phyloP scores from a whole-genome alignment of 2,329 filamentous ascomycete species.

The Westerdykella ornata region DNA sequence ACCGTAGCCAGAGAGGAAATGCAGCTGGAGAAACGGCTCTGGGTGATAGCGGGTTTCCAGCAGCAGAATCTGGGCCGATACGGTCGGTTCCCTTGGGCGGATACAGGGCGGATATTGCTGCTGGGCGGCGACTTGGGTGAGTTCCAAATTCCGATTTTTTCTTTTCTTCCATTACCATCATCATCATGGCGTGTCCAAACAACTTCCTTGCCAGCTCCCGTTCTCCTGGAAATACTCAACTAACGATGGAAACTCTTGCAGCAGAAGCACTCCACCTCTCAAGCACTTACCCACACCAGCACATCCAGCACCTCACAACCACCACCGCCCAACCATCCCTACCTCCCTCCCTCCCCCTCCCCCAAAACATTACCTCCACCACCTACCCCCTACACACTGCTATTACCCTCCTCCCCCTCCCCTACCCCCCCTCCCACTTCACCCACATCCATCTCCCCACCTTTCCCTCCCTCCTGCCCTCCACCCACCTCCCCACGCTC shows the following conservation, averaged over 20 bases:
- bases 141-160: too few species aligned
- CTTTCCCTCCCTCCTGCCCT: constrained; percentile 52
- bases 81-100: constrained; percentile 18
- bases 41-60: constrained; percentile 55
- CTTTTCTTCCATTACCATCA: too few species aligned
- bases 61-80: constrained; percentile 29
- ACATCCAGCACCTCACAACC: constrained; percentile 35
- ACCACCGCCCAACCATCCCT: constrained; percentile 29
- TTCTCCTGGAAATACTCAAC: constrained; percentile 2
- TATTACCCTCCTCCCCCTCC: constrained; percentile 47
- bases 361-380: constrained; percentile 25
- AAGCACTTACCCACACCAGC: constrained; percentile 35
- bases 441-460: constrained; percentile 41
- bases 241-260: constrained; percentile 28
- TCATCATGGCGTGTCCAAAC: too few species aligned
- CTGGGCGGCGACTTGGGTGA: constrained; percentile 38
- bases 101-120: constrained; percentile 34
- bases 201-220: not conserved
- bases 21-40: constrained; percentile 53
- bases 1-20: constrained; percentile 44
- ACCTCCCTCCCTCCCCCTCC: constrained; percentile 30
- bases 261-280: constrained; percentile 44
- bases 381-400: constrained; percentile 28
- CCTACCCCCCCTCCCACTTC: constrained; percentile 35
- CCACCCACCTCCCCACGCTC: constrained; percentile 51